These are phyloP conservation scores for Coniella lustricola DNA, from an alignment of 2,329 filamentous ascomycete species.

Conservation along the genomic window DNA sequence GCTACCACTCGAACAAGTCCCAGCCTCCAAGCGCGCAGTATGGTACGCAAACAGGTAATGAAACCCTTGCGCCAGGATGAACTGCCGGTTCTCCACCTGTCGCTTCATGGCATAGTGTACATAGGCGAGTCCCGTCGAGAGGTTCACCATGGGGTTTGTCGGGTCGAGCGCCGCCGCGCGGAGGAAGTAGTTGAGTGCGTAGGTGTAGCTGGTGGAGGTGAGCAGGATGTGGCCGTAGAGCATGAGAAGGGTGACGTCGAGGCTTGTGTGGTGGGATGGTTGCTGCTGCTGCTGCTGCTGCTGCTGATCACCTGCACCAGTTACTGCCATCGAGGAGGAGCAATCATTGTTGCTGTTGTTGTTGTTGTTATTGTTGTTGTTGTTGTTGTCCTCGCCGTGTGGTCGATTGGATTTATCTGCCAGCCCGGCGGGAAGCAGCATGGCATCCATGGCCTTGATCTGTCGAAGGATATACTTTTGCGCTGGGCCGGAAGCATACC, in stretches of 20 bases:
- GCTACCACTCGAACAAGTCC: too few relatives aligned
- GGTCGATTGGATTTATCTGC: too few relatives aligned
- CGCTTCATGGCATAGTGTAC: conserved; percentile 85
- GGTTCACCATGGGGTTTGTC: conserved; percentile 67
- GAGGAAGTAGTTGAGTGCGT: conserved; percentile 77
- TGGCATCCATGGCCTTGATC: conserved; percentile 80
- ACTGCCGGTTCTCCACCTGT: conserved; percentile 84
- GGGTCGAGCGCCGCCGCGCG: conserved; percentile 69
- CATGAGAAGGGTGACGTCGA: conserved; percentile 77
- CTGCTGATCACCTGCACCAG: too few relatives aligned
- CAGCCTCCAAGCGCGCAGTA: conserved; percentile 41
- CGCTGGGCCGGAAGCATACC: conserved; percentile 72
- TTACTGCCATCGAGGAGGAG: conserved; percentile 3
- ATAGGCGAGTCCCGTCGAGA: conserved; percentile 78
- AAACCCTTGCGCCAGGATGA: conserved; percentile 77
- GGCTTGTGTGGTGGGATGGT: conserved; percentile 20
- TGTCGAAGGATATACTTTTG: conserved; percentile 90
- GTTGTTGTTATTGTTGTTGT: too few relatives aligned
- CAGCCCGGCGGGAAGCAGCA: conserved; percentile 46
- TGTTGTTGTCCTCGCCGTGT: too few relatives aligned
- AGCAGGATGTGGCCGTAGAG: conserved; percentile 88
- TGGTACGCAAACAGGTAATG: conserved; percentile 74
- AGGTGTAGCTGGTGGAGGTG: conserved; percentile 73
- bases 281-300: too few relatives aligned
- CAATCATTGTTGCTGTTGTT: conserved; percentile 26